Conservation (phyloP, 2,329 filamentous ascomycete genomes). For the Onygena corvina region DNA sequence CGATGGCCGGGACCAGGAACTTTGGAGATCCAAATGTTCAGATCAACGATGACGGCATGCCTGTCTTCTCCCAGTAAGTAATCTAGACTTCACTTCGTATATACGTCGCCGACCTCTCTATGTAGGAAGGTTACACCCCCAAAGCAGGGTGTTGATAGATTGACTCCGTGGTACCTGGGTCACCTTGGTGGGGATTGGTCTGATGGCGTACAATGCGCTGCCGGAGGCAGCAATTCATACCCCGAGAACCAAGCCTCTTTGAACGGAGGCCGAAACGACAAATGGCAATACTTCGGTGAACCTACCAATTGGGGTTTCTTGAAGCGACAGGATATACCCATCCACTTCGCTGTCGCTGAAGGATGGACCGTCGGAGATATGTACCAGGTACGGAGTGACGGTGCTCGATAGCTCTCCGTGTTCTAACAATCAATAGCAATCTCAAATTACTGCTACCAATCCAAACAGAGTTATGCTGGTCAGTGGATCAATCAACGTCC, state of each 20-base stretch:
- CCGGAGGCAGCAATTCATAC: slow-evolving; percentile 43
- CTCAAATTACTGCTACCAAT: slow-evolving; percentile 41
- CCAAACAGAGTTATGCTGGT: slow-evolving; percentile 43
- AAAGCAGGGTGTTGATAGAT: slow-evolving; percentile 34
- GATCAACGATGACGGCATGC: slow-evolving; percentile 34
- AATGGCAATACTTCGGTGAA: slow-evolving; percentile 44
- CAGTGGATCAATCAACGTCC: slow-evolving; percentile 42
- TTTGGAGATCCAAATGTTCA: slow-evolving; percentile 47
- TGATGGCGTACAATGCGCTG: slow-evolving; percentile 45
- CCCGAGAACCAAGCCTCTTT: slow-evolving; percentile 41
- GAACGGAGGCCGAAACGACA: slow-evolving; percentile 42
- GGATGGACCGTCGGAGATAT: slow-evolving; percentile 46
- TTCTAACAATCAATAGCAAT: slow-evolving; percentile 26
- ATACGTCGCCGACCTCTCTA: background rate
- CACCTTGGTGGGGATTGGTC: slow-evolving; percentile 41
- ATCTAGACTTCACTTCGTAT: background rate
- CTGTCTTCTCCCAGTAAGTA: slow-evolving; percentile 40
- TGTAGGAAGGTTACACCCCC: slow-evolving; percentile 28
- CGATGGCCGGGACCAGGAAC: slow-evolving; percentile 44
- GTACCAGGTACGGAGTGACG: slow-evolving; percentile 35
- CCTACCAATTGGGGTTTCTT: slow-evolving; percentile 44
- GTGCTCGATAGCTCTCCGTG: background rate
- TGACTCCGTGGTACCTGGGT: slow-evolving; percentile 46
- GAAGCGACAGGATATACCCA: slow-evolving; percentile 42
- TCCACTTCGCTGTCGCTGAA: slow-evolving; percentile 45